Base-by-base conservation (phyloP, 495 filamentous ascomycete genomes). In the Hyaloscypha variabilis region DNA sequence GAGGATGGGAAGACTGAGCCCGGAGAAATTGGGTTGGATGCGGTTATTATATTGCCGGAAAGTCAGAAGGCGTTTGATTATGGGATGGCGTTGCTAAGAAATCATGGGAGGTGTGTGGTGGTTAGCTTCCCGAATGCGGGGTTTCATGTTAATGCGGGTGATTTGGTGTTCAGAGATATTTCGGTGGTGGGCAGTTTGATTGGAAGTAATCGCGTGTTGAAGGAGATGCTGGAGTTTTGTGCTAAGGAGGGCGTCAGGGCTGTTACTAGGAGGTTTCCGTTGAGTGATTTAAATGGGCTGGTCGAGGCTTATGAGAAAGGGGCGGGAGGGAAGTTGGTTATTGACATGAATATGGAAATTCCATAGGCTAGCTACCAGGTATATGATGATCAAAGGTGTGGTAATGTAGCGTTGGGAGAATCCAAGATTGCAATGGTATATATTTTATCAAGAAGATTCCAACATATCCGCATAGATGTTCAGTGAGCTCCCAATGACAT, bases 251-350 rank as follows among this genome's bases (percentile, higher is more conserved):
- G 76, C 10, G 74, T 87, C 42, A 72, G 63, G 0, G 82, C 79
- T 8, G 60, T 71, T 10, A 63, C 73, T n/a, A 78, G 71, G 62
- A 72, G 71, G 0, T 82, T 73, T 63, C 59, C 75, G 8, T 58
- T 80, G 26, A 46, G 51, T 8, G 67, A 66, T 30, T 61, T 80
- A 58, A 80, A 80, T 63, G 72, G 76, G 3, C 66, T 82, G 54
- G 79, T 80, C n/a, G 70, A 70, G 13, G 77, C 75, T 49, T 80
- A 82, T 68, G 73, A 78, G 59, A 93, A 93, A 71, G 93, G 91
- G 63, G 90, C 87, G 54, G 88, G 89, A 39, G 81, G 86, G 60
- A 96, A 92, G 78, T 87, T 94, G 63, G 79, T 96, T 30, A 92
- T 97, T 57, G 90, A 82, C 73, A 92, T 95, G 84, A 81, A 85